Evolutionary conservation across 192 early-diverging fungal genomes (phyloP).

Genomic region (Helicostylum pulchrum): DNA sequence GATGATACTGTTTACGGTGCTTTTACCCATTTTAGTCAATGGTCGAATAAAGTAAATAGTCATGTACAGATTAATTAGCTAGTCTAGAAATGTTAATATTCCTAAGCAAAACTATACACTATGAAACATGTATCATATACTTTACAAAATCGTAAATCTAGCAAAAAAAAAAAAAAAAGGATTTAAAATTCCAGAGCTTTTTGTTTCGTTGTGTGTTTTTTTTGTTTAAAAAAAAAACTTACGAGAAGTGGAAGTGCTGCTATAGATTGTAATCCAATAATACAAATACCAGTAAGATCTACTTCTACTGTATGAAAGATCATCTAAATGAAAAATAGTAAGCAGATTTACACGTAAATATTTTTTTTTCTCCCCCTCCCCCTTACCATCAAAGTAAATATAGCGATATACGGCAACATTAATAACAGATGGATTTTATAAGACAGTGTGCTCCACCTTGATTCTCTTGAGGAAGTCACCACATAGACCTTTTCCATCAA

Average conservation of each 20-base stretch:
- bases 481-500: conserved; percentile 21
- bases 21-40: conserved; percentile 15
- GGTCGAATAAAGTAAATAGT: conserved; percentile 33
- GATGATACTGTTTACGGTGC: conserved; percentile 4
- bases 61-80: conserved; percentile 37
- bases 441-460: conserved; percentile 8
- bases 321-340: conserved; percentile 19
- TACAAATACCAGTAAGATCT: conserved; percentile 23
- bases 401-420: conserved; percentile 28
- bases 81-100: background rate
- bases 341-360: background rate
- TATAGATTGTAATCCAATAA: conserved; percentile 26
- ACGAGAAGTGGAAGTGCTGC: conserved; percentile 37
- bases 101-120: background rate
- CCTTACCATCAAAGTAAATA: conserved; percentile 35
- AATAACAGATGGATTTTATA: conserved; percentile 32
- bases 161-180: background rate
- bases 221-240: conserved; percentile 4
- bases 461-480: conserved; percentile 6
- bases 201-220: too few species aligned
- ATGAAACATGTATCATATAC: background rate
- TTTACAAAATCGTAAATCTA: conserved; percentile 37
- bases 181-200: background rate
- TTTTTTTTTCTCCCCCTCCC: background rate
- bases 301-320: conserved; percentile 26